Evolutionary conservation across 2,329 filamentous ascomycete species (phyloP).

Genomic region (Magnaporthiopsis poae): DNA sequence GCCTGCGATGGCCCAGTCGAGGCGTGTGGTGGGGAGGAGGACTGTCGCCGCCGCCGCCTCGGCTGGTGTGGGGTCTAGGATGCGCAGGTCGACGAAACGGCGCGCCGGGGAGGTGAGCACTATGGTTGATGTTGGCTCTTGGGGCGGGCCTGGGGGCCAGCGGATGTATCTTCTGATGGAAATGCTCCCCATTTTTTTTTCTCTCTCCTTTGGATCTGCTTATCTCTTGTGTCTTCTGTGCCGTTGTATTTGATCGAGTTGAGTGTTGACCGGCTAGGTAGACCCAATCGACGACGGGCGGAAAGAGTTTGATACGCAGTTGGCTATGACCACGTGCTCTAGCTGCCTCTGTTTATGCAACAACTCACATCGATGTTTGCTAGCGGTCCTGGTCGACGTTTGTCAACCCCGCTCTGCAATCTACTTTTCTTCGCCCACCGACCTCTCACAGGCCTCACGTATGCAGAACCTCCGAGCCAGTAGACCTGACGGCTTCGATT

Average conservation of each 20-base stretch:
- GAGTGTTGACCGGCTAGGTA: not conserved
- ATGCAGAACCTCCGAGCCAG: no score
- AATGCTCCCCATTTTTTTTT: slow-evolving; percentile 31
- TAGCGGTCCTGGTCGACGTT: not conserved
- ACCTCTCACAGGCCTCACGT: no score
- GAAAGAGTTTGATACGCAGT: not conserved
- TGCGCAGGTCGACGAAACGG: slow-evolving; percentile 53
- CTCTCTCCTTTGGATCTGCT: not conserved
- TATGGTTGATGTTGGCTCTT: slow-evolving; percentile 53
- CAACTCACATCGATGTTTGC: not conserved
- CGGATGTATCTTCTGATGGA: slow-evolving; percentile 50
- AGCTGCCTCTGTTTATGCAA: no score
- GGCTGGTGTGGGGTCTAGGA: slow-evolving; percentile 24
- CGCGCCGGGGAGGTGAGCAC: slow-evolving; percentile 51
- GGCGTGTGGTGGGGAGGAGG: slow-evolving; percentile 13
- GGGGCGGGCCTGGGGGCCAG: slow-evolving; percentile 41
- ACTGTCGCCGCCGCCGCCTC: slow-evolving; percentile 2
- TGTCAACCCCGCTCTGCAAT: not conserved
- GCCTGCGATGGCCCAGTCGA: slow-evolving; percentile 61
- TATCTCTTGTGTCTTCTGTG: not conserved
- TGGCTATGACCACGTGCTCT: no score
- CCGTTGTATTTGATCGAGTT: not conserved
- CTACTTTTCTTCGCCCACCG: not conserved
- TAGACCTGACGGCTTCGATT: not conserved
- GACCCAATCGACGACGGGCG: not conserved